Evolutionary conservation across 2,329 filamentous ascomycete genomes (phyloP), one percentile per base, ranked within the genome.

Genomic region (Dryadomyces quercus-mongolicae): DNA sequence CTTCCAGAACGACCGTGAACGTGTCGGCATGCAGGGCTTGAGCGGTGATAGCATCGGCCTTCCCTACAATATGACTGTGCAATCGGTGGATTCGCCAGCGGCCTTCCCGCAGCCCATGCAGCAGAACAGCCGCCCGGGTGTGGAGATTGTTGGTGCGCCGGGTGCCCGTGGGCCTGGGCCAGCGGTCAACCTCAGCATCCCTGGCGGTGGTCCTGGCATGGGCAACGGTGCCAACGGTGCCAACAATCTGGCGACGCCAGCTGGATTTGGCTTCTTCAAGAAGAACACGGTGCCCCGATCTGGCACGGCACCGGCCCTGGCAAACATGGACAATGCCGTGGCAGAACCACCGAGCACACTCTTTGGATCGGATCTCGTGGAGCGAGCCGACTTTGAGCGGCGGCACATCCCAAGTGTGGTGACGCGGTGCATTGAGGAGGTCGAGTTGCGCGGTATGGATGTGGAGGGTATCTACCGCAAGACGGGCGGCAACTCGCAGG

Each of bases 381-480:
- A 90, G 63, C 84, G 93, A 59, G 85, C 89, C 64, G 90, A 95
- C 51, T 90, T 81, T 64, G 93, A 98, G 69, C 88, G 87, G 59
- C 84, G 87, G 53, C 84, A 92, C 63, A 92, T 98, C 58, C 93
- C 93, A 49, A 85, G 83, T 58, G 88, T 98, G 31, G 88, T 98
- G 46, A 92, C 84, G 49, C 86, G 90, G 49, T 98, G 93, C 69
- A 95, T 98, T 61, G 88, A 95, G 66, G 92, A 98, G 70, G 93
- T 98, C 43, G 93, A 98, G 68, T 73, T 93, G 21, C 84, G 93
- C 66, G 93, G 92, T 70, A 95, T 98, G 88, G 91, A 97, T 63
- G 81, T 94, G 61, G 93, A 97, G 71, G 93, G 93, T 58, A 95
- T 98, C 62, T 98, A 98, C 72, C 84, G 93, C 64, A 98, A 98